Percentiles rank a stretch among this genome's conserved stretches.
Conservation (phyloP, 1,139 yeast species). For the Candida gigantensis region DNA sequence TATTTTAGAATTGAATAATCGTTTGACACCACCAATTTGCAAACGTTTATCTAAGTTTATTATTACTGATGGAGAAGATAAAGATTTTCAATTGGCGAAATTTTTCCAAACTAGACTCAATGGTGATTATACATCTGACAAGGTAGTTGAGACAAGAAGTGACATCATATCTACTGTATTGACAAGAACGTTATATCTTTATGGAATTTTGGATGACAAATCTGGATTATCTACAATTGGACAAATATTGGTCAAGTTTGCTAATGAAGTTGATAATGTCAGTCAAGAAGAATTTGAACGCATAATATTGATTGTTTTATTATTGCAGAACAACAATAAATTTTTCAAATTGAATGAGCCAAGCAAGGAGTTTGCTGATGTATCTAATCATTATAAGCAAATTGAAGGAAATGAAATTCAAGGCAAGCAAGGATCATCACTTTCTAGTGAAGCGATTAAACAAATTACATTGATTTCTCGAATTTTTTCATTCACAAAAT, state of each 20-base stretch:
- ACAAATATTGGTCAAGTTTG: constrained; percentile 42
- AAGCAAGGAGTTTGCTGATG: constrained; percentile 34
- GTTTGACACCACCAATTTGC: constrained; percentile 46
- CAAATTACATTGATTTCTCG: constrained; percentile 56
- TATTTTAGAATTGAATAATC: constrained; percentile 48
- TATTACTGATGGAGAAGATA: constrained; percentile 24
- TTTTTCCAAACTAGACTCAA: constrained; percentile 31
- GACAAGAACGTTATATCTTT: constrained; percentile 57
- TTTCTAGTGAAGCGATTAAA: constrained; percentile 31
- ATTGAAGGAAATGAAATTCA: constrained; percentile 9
- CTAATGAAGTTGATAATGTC: constrained; percentile 12
- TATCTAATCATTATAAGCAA: constrained; percentile 35
- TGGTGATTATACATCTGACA: constrained; percentile 18
- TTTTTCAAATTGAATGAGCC: constrained; percentile 31
- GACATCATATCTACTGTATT: constrained; percentile 64
- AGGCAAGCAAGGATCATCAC: constrained; percentile 21
- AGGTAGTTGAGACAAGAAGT: constrained; percentile 36
- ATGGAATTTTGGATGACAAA: constrained; percentile 53
- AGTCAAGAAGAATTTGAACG: constrained; percentile 26
- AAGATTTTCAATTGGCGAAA: constrained; percentile 35
- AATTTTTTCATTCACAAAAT: constrained; percentile 55
- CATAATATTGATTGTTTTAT: constrained; percentile 47
- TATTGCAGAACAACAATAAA: constrained; percentile 36
- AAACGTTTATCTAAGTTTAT: constrained; percentile 35
- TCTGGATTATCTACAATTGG: constrained; percentile 58